Evolutionary conservation across 345 rosid species (phyloP).

Genomic region (Conringia planisiliqua): DNA sequence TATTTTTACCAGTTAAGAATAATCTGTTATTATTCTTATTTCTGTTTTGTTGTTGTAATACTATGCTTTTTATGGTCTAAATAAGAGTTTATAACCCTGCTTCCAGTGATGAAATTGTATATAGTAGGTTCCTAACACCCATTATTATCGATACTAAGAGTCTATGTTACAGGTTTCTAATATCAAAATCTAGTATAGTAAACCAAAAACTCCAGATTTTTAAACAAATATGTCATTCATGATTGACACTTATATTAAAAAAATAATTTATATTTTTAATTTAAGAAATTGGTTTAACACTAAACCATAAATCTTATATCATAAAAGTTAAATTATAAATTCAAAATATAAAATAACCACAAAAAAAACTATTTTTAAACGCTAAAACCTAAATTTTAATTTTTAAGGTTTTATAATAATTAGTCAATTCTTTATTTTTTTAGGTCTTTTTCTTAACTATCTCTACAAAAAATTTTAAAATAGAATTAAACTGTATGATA

Average conservation of each 20-base stretch:
- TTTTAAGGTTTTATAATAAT: background rate
- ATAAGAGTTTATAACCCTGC: too few species aligned
- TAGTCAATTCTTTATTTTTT: background rate
- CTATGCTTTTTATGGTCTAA: too few species aligned
- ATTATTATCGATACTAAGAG: too few species aligned
- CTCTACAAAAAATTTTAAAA: background rate
- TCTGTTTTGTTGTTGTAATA: too few species aligned
- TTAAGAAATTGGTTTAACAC: background rate
- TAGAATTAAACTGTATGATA: background rate
- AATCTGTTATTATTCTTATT: too few species aligned
- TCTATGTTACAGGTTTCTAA: too few species aligned
- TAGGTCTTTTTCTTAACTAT: background rate
- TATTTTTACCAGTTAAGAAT: too few species aligned
- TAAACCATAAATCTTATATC: background rate
- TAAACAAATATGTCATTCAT: background rate
- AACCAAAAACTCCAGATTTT: background rate
- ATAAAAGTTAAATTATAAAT: background rate
- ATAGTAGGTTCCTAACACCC: too few species aligned
- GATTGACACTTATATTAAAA: background rate
- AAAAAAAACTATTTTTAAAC: background rate
- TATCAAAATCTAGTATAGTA: background rate
- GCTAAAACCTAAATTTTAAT: background rate
- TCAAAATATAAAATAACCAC: background rate
- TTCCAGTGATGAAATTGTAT: too few species aligned
- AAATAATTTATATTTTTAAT: background rate